Percentiles rank a stretch among this genome's conserved stretches.
These are phyloP conservation scores for Sporisorium scitamineum DNA, from an alignment of 1,284 basidiomycete genomes.

Conservation along the genomic window DNA sequence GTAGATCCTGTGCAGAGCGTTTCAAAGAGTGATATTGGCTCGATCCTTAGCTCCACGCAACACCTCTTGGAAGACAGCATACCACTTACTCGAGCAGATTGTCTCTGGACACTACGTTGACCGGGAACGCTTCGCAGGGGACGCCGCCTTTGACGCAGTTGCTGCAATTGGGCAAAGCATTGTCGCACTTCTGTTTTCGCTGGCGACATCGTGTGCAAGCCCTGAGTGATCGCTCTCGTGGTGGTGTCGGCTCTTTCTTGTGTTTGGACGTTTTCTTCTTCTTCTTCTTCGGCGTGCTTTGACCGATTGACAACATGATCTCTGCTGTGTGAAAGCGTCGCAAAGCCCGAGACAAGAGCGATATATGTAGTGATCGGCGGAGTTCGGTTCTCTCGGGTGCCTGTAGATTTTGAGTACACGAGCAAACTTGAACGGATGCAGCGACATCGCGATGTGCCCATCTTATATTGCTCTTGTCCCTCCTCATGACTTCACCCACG, in stretches of 20 bases:
- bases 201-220: constrained; percentile 48
- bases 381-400: not conserved
- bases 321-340: not conserved
- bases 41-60: not conserved
- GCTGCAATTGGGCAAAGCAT: constrained; percentile 36
- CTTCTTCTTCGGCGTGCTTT: constrained; percentile 4
- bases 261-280: not conserved
- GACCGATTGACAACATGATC: constrained; percentile 9
- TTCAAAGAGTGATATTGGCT: not conserved
- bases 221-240: constrained; percentile 33
- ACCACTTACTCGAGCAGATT: constrained; percentile 42
- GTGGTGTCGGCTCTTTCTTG: not conserved
- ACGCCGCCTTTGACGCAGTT: constrained; percentile 47
- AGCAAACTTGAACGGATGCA: not conserved
- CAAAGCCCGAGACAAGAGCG: not conserved
- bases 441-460: constrained; percentile 2
- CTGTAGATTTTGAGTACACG: not conserved
- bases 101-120: constrained; percentile 31
- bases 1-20: constrained; percentile 10
- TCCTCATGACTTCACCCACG: not conserved
- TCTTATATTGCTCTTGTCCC: constrained; percentile 5
- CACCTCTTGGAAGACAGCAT: too few species aligned
- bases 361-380: not conserved
- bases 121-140: constrained; percentile 28
- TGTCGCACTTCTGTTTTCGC: constrained; percentile 51